Conservation (phyloP, 345 rosid species). For the Geranium brycei region DNA sequence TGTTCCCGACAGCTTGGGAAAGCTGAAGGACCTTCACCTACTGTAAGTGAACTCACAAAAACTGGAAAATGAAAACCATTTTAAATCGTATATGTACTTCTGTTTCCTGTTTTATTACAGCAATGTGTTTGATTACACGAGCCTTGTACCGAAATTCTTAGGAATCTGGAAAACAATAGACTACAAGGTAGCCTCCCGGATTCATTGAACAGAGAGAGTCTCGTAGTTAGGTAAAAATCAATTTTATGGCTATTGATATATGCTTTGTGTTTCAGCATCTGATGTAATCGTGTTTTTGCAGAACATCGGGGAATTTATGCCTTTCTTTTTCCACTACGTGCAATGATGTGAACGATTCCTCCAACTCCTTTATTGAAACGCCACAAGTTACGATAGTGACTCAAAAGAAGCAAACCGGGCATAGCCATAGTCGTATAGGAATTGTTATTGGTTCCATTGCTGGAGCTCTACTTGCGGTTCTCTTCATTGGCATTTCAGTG, state of each 20-base stretch:
- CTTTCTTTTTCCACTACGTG: conserved; percentile 64
- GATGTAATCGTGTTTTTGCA: conserved; percentile 16
- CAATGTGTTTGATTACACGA: too few species aligned
- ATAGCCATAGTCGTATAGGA: conserved; percentile 27
- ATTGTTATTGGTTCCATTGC: conserved; percentile 45
- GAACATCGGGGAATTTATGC: conserved; percentile 69
- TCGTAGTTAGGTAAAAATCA: conserved; percentile 54
- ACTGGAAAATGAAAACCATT: background rate
- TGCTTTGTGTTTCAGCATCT: conserved; percentile 6
- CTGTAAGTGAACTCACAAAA: conserved; percentile 39
- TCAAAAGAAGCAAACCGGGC: conserved; percentile 28
- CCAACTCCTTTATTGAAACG: conserved; percentile 50
- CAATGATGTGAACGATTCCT: conserved; percentile 31
- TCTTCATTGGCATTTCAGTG: conserved; percentile 23
- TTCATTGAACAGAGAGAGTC: conserved; percentile 49
- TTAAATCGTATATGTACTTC: too few species aligned
- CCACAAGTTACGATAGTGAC: conserved; percentile 63
- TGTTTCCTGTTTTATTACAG: background rate
- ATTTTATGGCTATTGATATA: background rate
- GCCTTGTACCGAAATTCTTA: conserved; percentile 13
- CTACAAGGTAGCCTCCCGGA: conserved; percentile 61
- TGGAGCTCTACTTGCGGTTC: conserved; percentile 43
- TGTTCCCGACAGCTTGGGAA: conserved; percentile 65
- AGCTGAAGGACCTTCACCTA: conserved; percentile 49
- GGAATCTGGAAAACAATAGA: conserved; percentile 78